Evolutionary conservation across 805 yeast genomes (phyloP).

Genomic region (Soucietia sequanensis): DNA sequence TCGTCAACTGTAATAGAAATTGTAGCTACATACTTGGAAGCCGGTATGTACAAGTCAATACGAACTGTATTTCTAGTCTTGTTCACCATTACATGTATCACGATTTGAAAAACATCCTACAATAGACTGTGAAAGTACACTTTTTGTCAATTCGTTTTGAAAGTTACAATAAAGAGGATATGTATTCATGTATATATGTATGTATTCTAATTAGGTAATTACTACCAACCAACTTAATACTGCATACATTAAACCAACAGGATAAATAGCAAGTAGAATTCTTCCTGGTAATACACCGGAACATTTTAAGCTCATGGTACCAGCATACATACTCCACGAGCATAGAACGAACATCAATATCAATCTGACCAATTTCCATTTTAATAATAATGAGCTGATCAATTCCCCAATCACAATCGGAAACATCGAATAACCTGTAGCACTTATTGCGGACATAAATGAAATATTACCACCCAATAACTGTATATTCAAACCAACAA

Average conservation of each 20-base stretch:
- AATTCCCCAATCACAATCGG: slow-evolving; percentile 59
- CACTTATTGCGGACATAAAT: slow-evolving; percentile 65
- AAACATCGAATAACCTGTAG: slow-evolving; percentile 68
- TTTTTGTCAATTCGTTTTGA: too few relatives aligned
- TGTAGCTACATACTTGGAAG: background rate
- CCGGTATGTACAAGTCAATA: too few relatives aligned
- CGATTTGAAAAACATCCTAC: too few relatives aligned
- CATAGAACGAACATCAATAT: slow-evolving; percentile 45
- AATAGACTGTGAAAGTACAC: too few relatives aligned
- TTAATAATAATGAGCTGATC: slow-evolving; percentile 45
- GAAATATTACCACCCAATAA: slow-evolving; percentile 61
- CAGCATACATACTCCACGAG: slow-evolving; percentile 65
- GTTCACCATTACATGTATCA: too few relatives aligned
- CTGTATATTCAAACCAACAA: slow-evolving; percentile 65
- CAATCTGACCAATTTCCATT: slow-evolving; percentile 49
- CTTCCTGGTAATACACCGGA: slow-evolving; percentile 66
- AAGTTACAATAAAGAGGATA: too few relatives aligned
- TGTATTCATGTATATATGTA: too few relatives aligned
- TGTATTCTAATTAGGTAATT: slow-evolving; percentile 40
- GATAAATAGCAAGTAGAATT: slow-evolving; percentile 61
- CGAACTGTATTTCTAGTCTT: too few relatives aligned
- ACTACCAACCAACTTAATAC: slow-evolving; percentile 67
- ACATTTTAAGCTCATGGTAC: slow-evolving; percentile 57
- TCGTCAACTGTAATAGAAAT: too few relatives aligned
- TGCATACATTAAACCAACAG: slow-evolving; percentile 61